A percentile compares a stretch with the other conserved stretches of the same genome.
Conservation (phyloP, 768 basidiomycete species). For the Lactifluus hygrophoroides region DNA sequence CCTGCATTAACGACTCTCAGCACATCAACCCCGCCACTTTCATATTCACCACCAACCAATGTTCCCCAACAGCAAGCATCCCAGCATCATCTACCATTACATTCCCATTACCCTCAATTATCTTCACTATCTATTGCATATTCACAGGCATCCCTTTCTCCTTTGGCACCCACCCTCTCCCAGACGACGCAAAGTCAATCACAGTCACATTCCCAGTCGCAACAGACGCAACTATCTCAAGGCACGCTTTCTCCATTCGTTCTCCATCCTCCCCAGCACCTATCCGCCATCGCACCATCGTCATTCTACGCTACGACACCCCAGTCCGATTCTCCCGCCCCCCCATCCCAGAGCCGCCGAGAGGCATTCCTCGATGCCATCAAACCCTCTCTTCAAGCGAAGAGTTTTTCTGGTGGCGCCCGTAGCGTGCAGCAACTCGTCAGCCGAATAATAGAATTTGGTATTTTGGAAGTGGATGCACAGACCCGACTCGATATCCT, state of each 20-base stretch:
- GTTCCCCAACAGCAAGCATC: conserved; percentile 38
- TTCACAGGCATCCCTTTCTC: conserved; percentile 14
- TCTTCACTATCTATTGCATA: conserved; percentile 27
- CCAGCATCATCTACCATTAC: conserved; percentile 33
- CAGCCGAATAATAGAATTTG: conserved; percentile 48
- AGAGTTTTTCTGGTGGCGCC: conserved; percentile 55
- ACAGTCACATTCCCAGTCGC: conserved; percentile 26
- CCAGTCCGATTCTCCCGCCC: conserved; percentile 30
- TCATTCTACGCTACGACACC: conserved; percentile 31
- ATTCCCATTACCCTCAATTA: conserved; percentile 31
- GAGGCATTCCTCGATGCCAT: conserved; percentile 45
- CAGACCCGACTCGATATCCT: conserved; percentile 65
- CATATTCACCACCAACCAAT: conserved; percentile 22
- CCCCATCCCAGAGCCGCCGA: conserved; percentile 39
- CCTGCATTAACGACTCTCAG: conserved; percentile 24
- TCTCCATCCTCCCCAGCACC: conserved; percentile 46
- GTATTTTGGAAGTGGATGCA: conserved; percentile 55
- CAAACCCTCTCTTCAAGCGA: conserved; percentile 47
- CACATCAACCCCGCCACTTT: conserved; percentile 16
- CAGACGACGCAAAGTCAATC: conserved; percentile 15
- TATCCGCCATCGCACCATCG: conserved; percentile 26
- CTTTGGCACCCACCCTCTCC: conserved; percentile 12
- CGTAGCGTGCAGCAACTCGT: conserved; percentile 59
- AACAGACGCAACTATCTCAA: conserved; percentile 19
- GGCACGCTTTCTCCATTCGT: conserved; percentile 62